phyloP scores from a whole-genome alignment of 768 basidiomycete genomes.

The Russula sp. region DNA sequence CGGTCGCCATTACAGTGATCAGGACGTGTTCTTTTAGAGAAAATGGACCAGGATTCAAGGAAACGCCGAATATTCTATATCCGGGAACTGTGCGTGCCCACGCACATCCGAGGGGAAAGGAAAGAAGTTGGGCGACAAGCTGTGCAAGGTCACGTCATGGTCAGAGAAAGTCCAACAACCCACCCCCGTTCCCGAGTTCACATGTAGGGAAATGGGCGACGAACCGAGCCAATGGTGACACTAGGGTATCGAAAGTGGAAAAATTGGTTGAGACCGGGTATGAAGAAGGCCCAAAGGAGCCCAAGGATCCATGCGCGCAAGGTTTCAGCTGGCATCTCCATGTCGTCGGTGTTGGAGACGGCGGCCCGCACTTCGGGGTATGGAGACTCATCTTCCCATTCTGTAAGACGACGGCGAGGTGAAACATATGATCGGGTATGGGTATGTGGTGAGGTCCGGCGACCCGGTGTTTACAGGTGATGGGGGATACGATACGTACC shows the following conservation, averaged over 20 bases:
- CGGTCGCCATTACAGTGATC: constrained; percentile 46
- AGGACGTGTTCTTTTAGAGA: constrained; percentile 55
- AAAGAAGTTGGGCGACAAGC: constrained; percentile 68
- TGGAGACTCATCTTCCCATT: constrained; percentile 68
- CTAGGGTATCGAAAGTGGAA: constrained; percentile 48
- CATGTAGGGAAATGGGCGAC: constrained; percentile 2
- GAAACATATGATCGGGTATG: too few species aligned
- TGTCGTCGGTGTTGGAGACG: constrained; percentile 70
- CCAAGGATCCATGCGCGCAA: constrained; percentile 74
- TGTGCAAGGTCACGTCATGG: constrained; percentile 30
- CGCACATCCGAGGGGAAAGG: constrained; percentile 63
- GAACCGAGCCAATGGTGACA: constrained; percentile 34
- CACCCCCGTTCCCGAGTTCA: not conserved
- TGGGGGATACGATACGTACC: constrained; percentile 9
- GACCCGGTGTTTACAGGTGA: not conserved
- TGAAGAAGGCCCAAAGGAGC: constrained; percentile 61
- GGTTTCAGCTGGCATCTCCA: constrained; percentile 57
- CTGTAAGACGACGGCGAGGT: constrained; percentile 2
- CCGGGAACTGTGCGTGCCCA: constrained; percentile 55
- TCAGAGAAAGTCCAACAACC: not conserved
- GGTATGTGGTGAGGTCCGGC: not conserved
- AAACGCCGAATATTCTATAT: constrained; percentile 54
- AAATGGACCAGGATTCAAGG: constrained; percentile 74
- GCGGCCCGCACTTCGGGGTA: constrained; percentile 82
- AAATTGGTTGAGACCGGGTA: constrained; percentile 69